phyloP scores from a whole-genome alignment of 2,329 filamentous ascomycete genomes.

The Akanthomyces muscarius region DNA sequence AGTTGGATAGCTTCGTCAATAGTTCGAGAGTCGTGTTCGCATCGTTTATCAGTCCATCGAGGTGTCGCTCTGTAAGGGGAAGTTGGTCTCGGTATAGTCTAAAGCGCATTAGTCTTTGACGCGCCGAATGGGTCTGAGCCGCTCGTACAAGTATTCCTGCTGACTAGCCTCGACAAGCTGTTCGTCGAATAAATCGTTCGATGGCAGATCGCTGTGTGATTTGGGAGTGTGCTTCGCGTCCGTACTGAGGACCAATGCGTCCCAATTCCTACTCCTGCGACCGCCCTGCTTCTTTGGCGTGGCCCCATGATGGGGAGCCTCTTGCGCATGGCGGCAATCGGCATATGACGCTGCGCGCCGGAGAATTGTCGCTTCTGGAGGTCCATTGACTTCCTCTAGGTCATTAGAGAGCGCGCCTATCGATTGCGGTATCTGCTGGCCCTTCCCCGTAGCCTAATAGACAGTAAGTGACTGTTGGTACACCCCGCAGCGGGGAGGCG shows the following conservation, averaged over 20 bases:
- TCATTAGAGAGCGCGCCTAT: slow-evolving; percentile 59
- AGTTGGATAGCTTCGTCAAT: slow-evolving; percentile 73
- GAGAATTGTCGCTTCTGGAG: slow-evolving; percentile 61
- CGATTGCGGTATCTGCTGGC: slow-evolving; percentile 48
- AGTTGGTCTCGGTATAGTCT: slow-evolving; percentile 80
- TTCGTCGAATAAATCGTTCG: slow-evolving; percentile 48
- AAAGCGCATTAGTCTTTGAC: slow-evolving; percentile 21
- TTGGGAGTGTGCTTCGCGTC: background rate
- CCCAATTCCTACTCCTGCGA: slow-evolving; percentile 43
- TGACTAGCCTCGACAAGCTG: slow-evolving; percentile 77
- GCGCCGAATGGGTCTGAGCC: background rate
- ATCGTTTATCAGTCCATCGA: slow-evolving; percentile 73
- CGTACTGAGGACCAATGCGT: slow-evolving; percentile 44
- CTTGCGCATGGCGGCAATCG: slow-evolving; percentile 66
- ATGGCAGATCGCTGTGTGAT: background rate
- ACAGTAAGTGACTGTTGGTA: slow-evolving; percentile 21
- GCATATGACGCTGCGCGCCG: slow-evolving; percentile 71
- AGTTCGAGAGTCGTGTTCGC: slow-evolving; percentile 72
- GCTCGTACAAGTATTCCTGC: slow-evolving; percentile 71
- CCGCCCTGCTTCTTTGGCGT: slow-evolving; percentile 30
- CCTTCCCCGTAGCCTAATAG: slow-evolving; percentile 50
- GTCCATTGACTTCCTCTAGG: slow-evolving; percentile 49
- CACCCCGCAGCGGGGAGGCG: slow-evolving; percentile 13
- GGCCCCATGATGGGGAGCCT: slow-evolving; percentile 32
- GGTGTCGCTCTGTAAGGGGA: slow-evolving; percentile 72